Conservation (phyloP, 306 rosid species). For the Nissolia schottii region DNA sequence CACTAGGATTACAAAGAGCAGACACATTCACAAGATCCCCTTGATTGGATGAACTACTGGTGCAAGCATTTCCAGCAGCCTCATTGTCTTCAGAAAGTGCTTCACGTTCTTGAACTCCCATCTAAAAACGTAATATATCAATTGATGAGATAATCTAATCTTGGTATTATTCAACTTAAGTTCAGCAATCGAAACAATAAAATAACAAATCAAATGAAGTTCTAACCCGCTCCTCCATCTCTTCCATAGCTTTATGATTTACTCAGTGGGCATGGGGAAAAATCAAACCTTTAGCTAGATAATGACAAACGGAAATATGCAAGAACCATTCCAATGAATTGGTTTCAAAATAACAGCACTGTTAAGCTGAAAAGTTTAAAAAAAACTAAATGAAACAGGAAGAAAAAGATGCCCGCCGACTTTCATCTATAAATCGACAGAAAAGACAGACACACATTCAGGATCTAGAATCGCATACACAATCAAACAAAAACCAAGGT, state of each 20-base stretch:
- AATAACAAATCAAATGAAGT: background rate
- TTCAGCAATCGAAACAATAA: slow-evolving; percentile 20
- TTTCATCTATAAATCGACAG: background rate
- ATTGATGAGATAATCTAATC: slow-evolving; percentile 9
- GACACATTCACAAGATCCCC: slow-evolving; percentile 24
- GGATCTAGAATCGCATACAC: slow-evolving; percentile 16
- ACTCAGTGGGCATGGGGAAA: background rate
- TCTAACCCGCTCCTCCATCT: background rate
- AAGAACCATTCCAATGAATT: background rate
- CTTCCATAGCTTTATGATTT: background rate
- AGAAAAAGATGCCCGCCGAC: background rate
- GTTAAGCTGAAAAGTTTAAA: background rate
- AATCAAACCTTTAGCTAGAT: background rate
- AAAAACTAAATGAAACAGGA: background rate
- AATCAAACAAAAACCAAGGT: slow-evolving; percentile 22
- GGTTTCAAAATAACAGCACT: background rate
- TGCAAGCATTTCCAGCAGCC: slow-evolving; percentile 29
- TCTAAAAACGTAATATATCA: slow-evolving; percentile 42
- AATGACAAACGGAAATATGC: background rate
- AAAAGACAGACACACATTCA: background rate
- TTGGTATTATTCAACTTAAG: slow-evolving; percentile 7
- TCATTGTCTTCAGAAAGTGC: slow-evolving; percentile 33
- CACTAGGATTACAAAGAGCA: slow-evolving; percentile 25
- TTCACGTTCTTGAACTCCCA: slow-evolving; percentile 51
- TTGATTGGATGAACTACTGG: slow-evolving; percentile 21